Percentiles rank a stretch among this genome's conserved stretches.
Conservation (phyloP, 129 eudicot species). For the Ambrosia trifida region DNA sequence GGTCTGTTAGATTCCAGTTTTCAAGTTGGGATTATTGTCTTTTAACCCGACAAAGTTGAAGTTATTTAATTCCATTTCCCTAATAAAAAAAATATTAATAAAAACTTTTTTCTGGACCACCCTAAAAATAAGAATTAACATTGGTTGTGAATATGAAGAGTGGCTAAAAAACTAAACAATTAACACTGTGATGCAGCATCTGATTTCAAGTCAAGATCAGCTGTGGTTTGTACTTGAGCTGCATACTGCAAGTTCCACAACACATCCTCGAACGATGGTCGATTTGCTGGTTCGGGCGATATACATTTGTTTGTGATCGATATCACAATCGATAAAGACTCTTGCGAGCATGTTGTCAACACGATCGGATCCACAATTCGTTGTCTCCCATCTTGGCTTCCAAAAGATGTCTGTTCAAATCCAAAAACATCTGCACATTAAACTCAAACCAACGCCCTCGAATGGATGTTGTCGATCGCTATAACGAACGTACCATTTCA, state of each 20-base stretch:
- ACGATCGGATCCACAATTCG: conserved; percentile 86
- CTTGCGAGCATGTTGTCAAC: conserved; percentile 71
- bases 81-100: background rate
- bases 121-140: conserved; percentile 1
- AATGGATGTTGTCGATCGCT: background rate
- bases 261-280: conserved; percentile 90
- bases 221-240: conserved; percentile 91
- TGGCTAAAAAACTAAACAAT: background rate
- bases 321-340: conserved; percentile 76
- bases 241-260: conserved; percentile 96
- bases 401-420: conserved; percentile 64
- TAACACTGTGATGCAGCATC: conserved; percentile 34
- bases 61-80: too few species aligned
- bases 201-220: conserved; percentile 77
- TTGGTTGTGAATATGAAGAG: conserved; percentile 6
- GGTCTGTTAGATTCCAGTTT: too few species aligned
- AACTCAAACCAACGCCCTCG: background rate
- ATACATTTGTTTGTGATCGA: conserved; percentile 89
- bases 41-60: too few species aligned
- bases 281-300: conserved; percentile 56
- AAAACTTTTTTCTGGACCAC: background rate
- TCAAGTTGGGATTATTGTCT: too few species aligned
- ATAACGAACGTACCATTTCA: conserved; percentile 64
- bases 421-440: background rate
- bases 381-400: conserved; percentile 83